Evolutionary conservation across 2,329 filamentous ascomycete genomes (phyloP).

Genomic region (Colletotrichum sidae): DNA sequence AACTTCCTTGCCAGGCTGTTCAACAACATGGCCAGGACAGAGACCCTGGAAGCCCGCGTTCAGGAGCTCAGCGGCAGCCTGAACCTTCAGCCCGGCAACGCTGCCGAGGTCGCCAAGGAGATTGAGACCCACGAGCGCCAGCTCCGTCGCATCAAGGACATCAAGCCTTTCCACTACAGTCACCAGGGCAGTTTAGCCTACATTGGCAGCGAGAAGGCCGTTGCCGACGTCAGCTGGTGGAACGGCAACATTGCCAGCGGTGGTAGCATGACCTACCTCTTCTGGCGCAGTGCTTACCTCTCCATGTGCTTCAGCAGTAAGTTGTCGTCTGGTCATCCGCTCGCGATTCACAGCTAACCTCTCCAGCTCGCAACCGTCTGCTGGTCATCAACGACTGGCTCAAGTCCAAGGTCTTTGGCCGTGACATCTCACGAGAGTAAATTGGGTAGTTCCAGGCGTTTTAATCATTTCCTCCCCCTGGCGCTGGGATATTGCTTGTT

Average conservation of each 20-base stretch:
- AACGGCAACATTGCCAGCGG: constrained; percentile 96
- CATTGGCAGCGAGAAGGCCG: constrained; percentile 97
- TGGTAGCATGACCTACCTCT: constrained; percentile 94
- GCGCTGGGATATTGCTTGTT: constrained; percentile 25
- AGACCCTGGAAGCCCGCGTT: constrained; percentile 82
- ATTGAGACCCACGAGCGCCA: constrained; percentile 91
- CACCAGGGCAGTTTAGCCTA: constrained; percentile 98
- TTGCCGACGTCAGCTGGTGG: constrained; percentile 97
- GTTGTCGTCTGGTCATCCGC: constrained; percentile 52
- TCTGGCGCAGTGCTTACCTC: constrained; percentile 97
- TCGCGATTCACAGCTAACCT: constrained; percentile 31
- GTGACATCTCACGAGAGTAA: constrained; percentile 90
- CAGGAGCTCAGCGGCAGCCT: constrained; percentile 72
- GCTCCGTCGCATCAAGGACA: constrained; percentile 88
- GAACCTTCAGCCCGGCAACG: constrained; percentile 71
- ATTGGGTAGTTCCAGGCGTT: constrained; percentile 33
- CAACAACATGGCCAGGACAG: constrained; percentile 98
- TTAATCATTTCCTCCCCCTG: constrained; percentile 18
- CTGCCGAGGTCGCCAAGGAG: constrained; percentile 76
- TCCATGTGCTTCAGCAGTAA: constrained; percentile 99
- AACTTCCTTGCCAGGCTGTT: constrained; percentile 94
- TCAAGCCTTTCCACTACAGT: constrained; percentile 98
- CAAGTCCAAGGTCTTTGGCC: constrained; percentile 96
- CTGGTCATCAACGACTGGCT: constrained; percentile 95
- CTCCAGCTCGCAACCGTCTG: constrained; percentile 87